A percentile compares a stretch with the other conserved stretches of the same genome.
Evolutionary conservation across 108 stramenopile genomes (phyloP).

Genomic region (Cyclostephanos invisitatus): DNA sequence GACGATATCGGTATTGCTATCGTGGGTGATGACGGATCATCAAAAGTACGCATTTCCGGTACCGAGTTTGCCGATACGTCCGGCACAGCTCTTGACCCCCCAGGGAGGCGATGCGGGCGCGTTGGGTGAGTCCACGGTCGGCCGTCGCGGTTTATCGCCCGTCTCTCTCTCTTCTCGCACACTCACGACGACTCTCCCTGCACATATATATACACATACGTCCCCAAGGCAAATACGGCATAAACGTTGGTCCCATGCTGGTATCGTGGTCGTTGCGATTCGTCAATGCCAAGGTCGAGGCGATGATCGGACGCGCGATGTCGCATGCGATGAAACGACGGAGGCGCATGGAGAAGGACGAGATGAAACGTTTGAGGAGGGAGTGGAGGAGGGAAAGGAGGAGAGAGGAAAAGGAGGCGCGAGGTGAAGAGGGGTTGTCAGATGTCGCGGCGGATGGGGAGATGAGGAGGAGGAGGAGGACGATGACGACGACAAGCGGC

Average conservation of each 20-base stretch:
- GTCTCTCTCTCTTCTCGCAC: constrained; percentile 13
- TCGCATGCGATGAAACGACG: constrained; percentile 55
- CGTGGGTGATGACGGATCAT: constrained; percentile 61
- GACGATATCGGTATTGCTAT: constrained; percentile 64
- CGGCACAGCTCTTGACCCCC: constrained; percentile 74
- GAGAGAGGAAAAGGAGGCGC: constrained; percentile 35
- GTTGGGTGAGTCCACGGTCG: constrained; percentile 37
- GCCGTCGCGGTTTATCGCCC: no score
- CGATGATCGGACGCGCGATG: constrained; percentile 69
- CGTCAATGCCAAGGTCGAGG: constrained; percentile 58
- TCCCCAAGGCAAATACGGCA: constrained; percentile 56
- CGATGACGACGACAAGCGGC: constrained; percentile 7
- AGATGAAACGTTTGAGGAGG: constrained; percentile 34
- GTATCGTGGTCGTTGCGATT: constrained; percentile 80
- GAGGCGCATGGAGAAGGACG: constrained; percentile 39
- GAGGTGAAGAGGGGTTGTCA: constrained; percentile 13
- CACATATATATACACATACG: no score
- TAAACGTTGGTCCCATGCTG: constrained; percentile 88
- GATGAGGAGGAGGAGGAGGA: constrained; percentile 5
- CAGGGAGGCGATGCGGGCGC: constrained; percentile 49
- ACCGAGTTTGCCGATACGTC: constrained; percentile 69
- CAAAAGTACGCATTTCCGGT: constrained; percentile 77
- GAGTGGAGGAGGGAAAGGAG: constrained; percentile 39
- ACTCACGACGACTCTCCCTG: no score
- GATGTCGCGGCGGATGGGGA: constrained; percentile 14